Percentiles rank a stretch among this genome's conserved stretches.
Evolutionary conservation across 2,329 filamentous ascomycete genomes (phyloP).

Genomic region (Rhexocercosporidium sp.): DNA sequence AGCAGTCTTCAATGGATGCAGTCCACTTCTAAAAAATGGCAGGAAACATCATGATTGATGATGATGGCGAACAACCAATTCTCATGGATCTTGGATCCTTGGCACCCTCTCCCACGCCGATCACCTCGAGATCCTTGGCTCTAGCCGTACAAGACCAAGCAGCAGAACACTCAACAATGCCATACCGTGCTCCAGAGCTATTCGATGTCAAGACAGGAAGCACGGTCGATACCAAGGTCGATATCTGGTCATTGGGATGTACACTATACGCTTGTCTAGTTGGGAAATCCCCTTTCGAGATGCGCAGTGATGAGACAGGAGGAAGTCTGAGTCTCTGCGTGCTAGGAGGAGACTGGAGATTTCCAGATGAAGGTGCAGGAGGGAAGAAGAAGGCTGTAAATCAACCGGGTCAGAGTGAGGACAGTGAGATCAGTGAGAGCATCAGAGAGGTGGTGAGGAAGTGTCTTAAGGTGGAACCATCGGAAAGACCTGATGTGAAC

Average conservation of each 20-base stretch:
- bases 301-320: constrained; percentile 93
- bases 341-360: constrained; percentile 92
- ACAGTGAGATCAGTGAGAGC: constrained; percentile 71
- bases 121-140: constrained; percentile 51
- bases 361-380: constrained; percentile 81
- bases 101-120: constrained; percentile 74
- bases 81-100: constrained; percentile 97
- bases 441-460: constrained; percentile 87
- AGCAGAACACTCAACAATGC: constrained; percentile 98
- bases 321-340: constrained; percentile 93
- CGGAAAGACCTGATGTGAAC: constrained; percentile 84
- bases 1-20: constrained; percentile 34
- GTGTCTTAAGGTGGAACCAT: constrained; percentile 86
- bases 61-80: constrained; percentile 85
- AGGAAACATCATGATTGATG: constrained; percentile 98
- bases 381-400: constrained; percentile 49
- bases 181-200: constrained; percentile 94
- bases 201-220: constrained; percentile 97
- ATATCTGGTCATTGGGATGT: constrained; percentile 97
- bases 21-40: constrained; percentile 19
- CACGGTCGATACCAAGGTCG: constrained; percentile 92
- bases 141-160: constrained; percentile 49
- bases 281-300: constrained; percentile 96
- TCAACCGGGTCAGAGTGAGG: constrained; percentile 40
- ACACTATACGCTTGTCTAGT: constrained; percentile 97